Evolutionary conservation across 169 alveolate species (phyloP).

Genomic region (Neospora caninum): DNA sequence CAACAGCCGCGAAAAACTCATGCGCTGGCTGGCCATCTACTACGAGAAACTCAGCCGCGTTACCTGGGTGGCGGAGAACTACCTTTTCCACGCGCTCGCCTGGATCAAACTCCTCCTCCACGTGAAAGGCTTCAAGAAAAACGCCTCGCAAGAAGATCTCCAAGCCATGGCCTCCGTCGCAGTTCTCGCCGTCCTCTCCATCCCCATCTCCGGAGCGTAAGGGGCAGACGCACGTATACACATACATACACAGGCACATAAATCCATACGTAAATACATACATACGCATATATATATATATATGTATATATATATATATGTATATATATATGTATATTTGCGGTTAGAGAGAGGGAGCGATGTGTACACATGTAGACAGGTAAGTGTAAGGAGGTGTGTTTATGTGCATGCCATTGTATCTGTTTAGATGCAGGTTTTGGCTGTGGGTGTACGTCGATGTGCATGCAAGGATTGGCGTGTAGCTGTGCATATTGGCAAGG

Average conservation of each 20-base stretch:
- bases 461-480: too few species aligned
- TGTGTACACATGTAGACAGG: too few species aligned
- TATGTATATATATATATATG: background rate
- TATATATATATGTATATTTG: background rate
- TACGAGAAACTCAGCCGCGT: slow-evolving; percentile 89
- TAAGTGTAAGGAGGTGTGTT: background rate
- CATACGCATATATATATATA: background rate
- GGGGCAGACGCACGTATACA: background rate
- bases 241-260: background rate
- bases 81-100: slow-evolving; percentile 94
- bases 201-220: background rate
- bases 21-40: slow-evolving; percentile 89
- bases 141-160: slow-evolving; percentile 81
- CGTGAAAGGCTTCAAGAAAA: slow-evolving; percentile 84
- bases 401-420: too few species aligned
- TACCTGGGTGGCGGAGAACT: slow-evolving; percentile 93
- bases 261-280: background rate
- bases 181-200: slow-evolving; percentile 62
- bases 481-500: too few species aligned
- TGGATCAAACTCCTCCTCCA: slow-evolving; percentile 85
- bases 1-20: slow-evolving; percentile 75
- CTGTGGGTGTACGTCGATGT: too few species aligned
- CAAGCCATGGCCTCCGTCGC: slow-evolving; percentile 82
- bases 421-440: too few species aligned
- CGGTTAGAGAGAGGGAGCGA: too few species aligned